A percentile compares a stretch with the other conserved stretches of the same genome.
Evolutionary conservation across 192 early-diverging fungal species (phyloP).

Genomic region (Phycomyces nitens): DNA sequence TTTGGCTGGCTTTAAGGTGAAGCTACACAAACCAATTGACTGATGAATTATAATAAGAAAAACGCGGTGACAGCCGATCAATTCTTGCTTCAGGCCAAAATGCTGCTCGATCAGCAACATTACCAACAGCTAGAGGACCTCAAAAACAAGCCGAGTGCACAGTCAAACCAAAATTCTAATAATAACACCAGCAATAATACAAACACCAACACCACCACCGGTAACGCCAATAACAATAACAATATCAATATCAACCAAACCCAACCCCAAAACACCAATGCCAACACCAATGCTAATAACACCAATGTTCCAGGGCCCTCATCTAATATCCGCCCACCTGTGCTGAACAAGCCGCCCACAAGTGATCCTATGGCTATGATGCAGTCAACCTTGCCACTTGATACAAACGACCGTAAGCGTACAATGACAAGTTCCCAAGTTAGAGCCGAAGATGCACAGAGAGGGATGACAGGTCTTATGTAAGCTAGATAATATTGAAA

Average conservation of each 20-base stretch:
- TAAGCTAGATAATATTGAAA: constrained; percentile 4
- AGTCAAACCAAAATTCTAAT: background rate
- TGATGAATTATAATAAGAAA: constrained; percentile 15
- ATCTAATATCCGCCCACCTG: no score
- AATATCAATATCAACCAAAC: background rate
- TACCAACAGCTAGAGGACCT: constrained; percentile 43
- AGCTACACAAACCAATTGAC: no score
- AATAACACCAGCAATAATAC: background rate
- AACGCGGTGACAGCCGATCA: constrained; percentile 41
- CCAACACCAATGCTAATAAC: no score
- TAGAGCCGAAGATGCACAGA: constrained; percentile 12
- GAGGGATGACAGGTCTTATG: constrained; percentile 9
- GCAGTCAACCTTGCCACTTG: background rate
- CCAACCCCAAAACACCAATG: background rate
- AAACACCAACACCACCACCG: background rate
- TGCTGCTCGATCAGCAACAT: constrained; percentile 39
- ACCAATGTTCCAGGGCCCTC: no score
- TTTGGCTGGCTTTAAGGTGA: no score
- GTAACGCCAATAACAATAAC: background rate
- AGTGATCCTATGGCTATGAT: background rate
- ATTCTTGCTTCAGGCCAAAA: constrained; percentile 37
- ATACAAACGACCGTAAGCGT: constrained; percentile 1
- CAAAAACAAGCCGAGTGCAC: constrained; percentile 30
- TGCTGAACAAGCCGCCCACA: background rate
- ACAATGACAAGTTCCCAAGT: constrained; percentile 13